These are phyloP conservation scores for Coemansia sp. DNA, from an alignment of 192 early-diverging fungal genomes.

Conservation along the genomic window DNA sequence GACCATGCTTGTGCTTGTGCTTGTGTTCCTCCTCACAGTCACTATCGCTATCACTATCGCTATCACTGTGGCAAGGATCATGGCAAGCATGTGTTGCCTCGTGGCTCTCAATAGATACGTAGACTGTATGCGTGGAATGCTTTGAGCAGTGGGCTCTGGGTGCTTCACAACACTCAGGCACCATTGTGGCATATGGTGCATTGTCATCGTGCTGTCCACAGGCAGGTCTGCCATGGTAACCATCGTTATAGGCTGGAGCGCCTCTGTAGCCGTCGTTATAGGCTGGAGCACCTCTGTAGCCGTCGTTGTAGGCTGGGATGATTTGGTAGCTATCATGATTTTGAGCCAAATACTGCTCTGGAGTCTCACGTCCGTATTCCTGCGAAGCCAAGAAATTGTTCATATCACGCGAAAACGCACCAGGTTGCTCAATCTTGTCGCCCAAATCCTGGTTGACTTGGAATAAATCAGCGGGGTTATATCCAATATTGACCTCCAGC, in stretches of 20 bases:
- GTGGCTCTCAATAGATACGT: conserved; percentile 45
- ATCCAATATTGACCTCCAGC: conserved; percentile 25
- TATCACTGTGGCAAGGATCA: conserved; percentile 10
- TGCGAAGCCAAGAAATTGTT: conserved; percentile 33
- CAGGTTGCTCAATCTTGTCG: conserved; percentile 30
- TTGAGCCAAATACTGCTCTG: background rate
- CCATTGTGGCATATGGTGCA: conserved; percentile 22
- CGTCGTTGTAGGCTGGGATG: background rate
- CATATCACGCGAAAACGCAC: conserved; percentile 35
- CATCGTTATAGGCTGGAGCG: background rate
- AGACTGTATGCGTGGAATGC: conserved; percentile 33
- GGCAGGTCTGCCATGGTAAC: conserved; percentile 1
- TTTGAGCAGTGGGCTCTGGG: background rate
- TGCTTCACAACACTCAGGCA: conserved; percentile 12
- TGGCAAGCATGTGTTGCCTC: conserved; percentile 6
- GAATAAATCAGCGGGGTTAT: conserved; percentile 24
- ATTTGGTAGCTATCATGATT: background rate
- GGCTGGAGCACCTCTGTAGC: background rate
- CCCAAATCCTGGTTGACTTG: conserved; percentile 16
- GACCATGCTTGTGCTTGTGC: conserved; percentile 23
- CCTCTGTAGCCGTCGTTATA: background rate
- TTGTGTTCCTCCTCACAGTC: conserved; percentile 15
- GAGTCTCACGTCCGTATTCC: conserved; percentile 11
- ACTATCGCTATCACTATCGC: conserved; percentile 22
- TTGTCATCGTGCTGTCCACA: conserved; percentile 1